Base-by-base conservation (phyloP, 495 filamentous ascomycete species). In the Penicillium lagena region DNA sequence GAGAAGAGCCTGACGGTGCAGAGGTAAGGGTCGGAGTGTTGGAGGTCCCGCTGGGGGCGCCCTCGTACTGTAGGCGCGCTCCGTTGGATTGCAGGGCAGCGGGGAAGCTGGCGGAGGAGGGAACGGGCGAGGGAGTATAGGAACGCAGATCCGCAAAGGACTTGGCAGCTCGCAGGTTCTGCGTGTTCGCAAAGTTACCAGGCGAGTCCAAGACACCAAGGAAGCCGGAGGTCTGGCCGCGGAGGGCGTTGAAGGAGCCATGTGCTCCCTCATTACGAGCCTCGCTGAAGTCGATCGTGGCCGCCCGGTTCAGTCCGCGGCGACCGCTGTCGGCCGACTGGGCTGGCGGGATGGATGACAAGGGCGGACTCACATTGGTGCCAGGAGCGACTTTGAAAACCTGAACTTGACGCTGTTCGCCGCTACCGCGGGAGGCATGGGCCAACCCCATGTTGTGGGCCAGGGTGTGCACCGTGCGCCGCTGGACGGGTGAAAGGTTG, bases 221-320 rank as follows among this genome's bases (percentile, higher is more conserved):
- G 37, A 90, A 83, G 35, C 83, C 84, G 29, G 82, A 78, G 30
- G 78, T 78, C 52, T 91, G 87, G 37, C 86, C 76, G 34, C 88
- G 85, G 37, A 94, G 72, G 1, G 86, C 81, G 54, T 79, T 81
- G 61, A 85, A 88, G 51, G 86, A 74, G 36, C 78, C 76, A 31
- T 74, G 73, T 14, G 83, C 58, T 15, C 46, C 82, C 37, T 78
- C 79, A 17, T 76, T 82, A 7, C 90, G 85, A 31, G 87, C 82
- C 60, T 96, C 93, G 53, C 86, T 89, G 67, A 98, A 98, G 66
- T 97, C 91, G 54, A 94, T 95, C n/a, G 93, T 98, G 29, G 93
- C 94, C 13, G 93, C 90, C 28, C 93, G 86, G 70, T 90, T 93
- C 30, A 98, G 72, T 11, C 80, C 85, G 29, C 90, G 86, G 43